Percentiles rank a stretch among this genome's conserved stretches.
phyloP scores from a whole-genome alignment of 495 filamentous ascomycete genomes.

The Barbatosphaeria neglecta region DNA sequence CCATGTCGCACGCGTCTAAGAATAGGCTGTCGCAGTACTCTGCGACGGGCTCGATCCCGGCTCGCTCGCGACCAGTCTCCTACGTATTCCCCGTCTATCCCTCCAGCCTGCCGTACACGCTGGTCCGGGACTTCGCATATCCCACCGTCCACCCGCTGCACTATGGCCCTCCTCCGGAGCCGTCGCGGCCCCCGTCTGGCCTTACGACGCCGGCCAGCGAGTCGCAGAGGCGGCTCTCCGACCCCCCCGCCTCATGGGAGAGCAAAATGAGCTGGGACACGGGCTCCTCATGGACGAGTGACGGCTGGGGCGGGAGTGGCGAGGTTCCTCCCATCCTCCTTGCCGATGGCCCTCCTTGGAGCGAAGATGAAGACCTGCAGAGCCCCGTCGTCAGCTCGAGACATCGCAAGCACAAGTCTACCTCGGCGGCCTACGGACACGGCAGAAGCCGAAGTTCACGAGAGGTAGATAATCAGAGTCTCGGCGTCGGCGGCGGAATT shows the following conservation, averaged over 20 bases:
- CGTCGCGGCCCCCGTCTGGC: slow-evolving; percentile 54
- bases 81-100: slow-evolving; percentile 73
- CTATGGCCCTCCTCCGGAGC: slow-evolving; percentile 79
- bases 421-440: slow-evolving; percentile 34
- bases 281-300: slow-evolving; percentile 28
- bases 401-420: slow-evolving; percentile 77
- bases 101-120: slow-evolving; percentile 76
- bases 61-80: slow-evolving; percentile 65
- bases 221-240: slow-evolving; percentile 58
- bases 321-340: slow-evolving; percentile 72
- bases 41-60: slow-evolving; percentile 54
- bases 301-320: slow-evolving; percentile 24
- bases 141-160: slow-evolving; percentile 70
- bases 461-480: slow-evolving; percentile 1
- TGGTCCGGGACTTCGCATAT: slow-evolving; percentile 95
- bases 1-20: slow-evolving; percentile 58
- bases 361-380: slow-evolving; percentile 91
- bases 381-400: slow-evolving; percentile 71
- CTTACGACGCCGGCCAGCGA: slow-evolving; percentile 81
- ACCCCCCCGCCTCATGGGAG: slow-evolving; percentile 59
- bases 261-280: slow-evolving; percentile 41
- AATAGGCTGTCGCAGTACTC: slow-evolving; percentile 57
- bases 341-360: slow-evolving; percentile 88
- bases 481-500: too few species aligned
- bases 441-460: slow-evolving; percentile 30